Evolutionary conservation across 352 stramenopile genomes (phyloP).

Genomic region (Phytophthora ramorum): DNA sequence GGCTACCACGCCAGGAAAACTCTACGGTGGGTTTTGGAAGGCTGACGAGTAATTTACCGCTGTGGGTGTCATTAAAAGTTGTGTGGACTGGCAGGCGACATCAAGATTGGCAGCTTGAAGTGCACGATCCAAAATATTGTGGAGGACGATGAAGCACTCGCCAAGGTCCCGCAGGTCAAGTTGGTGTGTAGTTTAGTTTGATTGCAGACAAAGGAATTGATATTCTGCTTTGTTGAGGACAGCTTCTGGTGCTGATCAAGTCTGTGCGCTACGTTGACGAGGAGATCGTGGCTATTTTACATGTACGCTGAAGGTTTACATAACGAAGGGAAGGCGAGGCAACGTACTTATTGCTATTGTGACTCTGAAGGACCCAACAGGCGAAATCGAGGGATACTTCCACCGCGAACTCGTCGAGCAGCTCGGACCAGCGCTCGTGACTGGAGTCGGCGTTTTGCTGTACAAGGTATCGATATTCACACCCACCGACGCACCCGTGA

Average conservation of each 20-base stretch:
- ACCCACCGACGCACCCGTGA: constrained; percentile 54
- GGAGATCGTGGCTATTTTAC: constrained; percentile 79
- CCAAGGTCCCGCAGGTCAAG: constrained; percentile 60
- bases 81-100: constrained; percentile 44
- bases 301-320: constrained; percentile 40
- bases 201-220: not conserved
- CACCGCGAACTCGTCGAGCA: constrained; percentile 82
- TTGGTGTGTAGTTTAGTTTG: not conserved
- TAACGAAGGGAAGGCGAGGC: not conserved
- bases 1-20: constrained; percentile 45
- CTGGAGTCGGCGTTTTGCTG: constrained; percentile 60
- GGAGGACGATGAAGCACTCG: constrained; percentile 65
- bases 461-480: constrained; percentile 77
- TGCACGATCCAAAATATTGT: constrained; percentile 65
- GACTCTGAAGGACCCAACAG: constrained; percentile 68
- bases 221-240: not conserved
- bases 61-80: not conserved
- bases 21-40: constrained; percentile 60
- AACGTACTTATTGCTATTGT: not conserved
- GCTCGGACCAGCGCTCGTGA: constrained; percentile 60
- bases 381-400: constrained; percentile 83
- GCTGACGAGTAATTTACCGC: not conserved
- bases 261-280: constrained; percentile 85
- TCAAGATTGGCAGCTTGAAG: constrained; percentile 72
- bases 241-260: constrained; percentile 82